Evolutionary conservation across 2,329 filamentous ascomycete genomes (phyloP), one percentile per base, ranked within the genome.

Genomic region (Epichloe bromicola): DNA sequence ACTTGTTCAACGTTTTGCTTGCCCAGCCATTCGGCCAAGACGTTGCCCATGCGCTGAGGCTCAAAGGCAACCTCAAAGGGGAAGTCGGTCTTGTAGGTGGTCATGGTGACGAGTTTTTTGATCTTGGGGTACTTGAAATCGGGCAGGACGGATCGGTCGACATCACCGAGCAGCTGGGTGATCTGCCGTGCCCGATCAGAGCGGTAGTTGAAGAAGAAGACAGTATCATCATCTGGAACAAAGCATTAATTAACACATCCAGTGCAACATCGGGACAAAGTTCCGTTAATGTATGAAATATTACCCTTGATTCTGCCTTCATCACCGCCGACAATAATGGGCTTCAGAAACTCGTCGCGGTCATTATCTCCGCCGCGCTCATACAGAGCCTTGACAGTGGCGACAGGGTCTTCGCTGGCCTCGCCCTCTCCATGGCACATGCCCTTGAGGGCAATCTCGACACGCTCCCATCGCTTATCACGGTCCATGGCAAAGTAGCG

Each of bases 141-240:
- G 58, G 90, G 87, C 59, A 80, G 80, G 51, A 90, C 89, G 23
- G 88, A 95, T 63, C 88, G 87, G 74, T 98, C 93, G 65, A 91
- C 83, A 67, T 86, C 86, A 60, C 93, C 93, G 51, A 98, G 75
- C 43, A 98, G 79, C 73, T 97, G 93, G 47, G 89, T 95, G 67
- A 98, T 86, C 70, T 98, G 93, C 61, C 93, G 87, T 49, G 91
- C 91, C 68, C 93, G 90, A 68, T 98, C 93, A 52, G 93, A 97
- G 64, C 93, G 88, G 79, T 98, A 98, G 82, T 98, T 98, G 86
- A 98, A 98, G 82, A 97, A 97, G 80, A 97, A 97, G 62, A 97
- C 79, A 50, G 88, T 91, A 66, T 98, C 93, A 59, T 86, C 78
- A 65, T 97, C 89, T 89, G 23, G 8, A 15, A 14, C 1, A 17